Conservation (phyloP, 495 filamentous ascomycete species). For the Aspergillus olivimuriae region DNA sequence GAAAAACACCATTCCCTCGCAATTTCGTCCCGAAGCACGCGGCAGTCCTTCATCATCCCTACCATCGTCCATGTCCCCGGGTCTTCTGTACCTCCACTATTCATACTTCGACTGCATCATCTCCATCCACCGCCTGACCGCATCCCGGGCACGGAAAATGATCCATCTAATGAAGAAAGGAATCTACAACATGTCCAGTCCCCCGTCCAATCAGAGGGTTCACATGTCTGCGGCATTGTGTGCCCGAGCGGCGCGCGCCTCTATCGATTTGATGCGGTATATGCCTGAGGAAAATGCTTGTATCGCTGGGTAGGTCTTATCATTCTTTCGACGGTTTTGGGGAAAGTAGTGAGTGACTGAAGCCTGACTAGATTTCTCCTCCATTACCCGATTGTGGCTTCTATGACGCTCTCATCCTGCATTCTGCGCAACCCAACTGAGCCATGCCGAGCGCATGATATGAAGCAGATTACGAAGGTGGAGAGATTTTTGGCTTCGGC, state of each 20-base stretch:
- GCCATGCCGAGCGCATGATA: conserved; percentile 5
- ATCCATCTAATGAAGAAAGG: conserved; percentile 5
- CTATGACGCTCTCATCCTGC: conserved; percentile 13
- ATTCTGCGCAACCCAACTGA: conserved; percentile 14
- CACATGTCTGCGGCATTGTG: conserved; percentile 12
- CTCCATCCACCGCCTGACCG: conserved; percentile 13
- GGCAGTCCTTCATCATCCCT: background rate
- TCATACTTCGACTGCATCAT: conserved; percentile 19
- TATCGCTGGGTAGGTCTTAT: conserved; percentile 11
- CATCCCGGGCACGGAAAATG: background rate
- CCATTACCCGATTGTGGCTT: conserved; percentile 16
- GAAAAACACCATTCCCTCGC: conserved; percentile 9
- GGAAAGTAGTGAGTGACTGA: background rate
- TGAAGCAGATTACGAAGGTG: conserved; percentile 12
- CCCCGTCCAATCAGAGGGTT: conserved; percentile 5
- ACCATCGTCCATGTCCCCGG: conserved; percentile 1
- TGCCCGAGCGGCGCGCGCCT: conserved; percentile 13
- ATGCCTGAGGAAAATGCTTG: conserved; percentile 10
- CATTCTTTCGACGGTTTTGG: background rate
- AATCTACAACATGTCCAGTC: background rate
- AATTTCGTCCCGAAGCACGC: conserved; percentile 11
- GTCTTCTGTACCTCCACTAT: conserved; percentile 10
- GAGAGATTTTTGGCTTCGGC: conserved; percentile 13
- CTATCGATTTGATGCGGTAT: conserved; percentile 13
- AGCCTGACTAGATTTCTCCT: conserved; percentile 4